Evolutionary conservation across 2,329 filamentous ascomycete genomes (phyloP), one percentile per base, ranked within the genome.

Genomic region (Ophiostoma triangulosporum): DNA sequence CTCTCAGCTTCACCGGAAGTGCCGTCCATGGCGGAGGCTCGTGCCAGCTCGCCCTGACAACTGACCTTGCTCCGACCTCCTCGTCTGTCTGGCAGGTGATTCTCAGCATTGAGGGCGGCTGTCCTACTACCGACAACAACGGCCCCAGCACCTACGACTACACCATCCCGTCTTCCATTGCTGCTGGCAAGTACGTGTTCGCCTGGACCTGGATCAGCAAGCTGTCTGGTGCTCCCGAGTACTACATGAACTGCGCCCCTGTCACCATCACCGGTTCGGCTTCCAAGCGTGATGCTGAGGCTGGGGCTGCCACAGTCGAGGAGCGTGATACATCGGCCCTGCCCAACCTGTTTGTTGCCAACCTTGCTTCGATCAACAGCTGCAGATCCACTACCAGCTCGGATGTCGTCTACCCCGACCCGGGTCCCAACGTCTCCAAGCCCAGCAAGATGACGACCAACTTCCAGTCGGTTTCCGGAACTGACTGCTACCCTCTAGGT

Each of bases 181-280:
- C 58, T 8, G 56, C 57, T 15, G 64, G 63, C 60, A 63, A 57
- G 69, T 78, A 76, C 29, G 66, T 82, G 0, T 69, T 84, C 11
- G 73, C 75, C 2, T 83, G 81, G 80, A 78, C 74, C 5, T 78
- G 76, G 76, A 77, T 79, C 64, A 80, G 80, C 65, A 72, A 73
- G 58, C 64, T 79, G 15, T 56, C 57, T 1, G 79, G 80, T 6
- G 80, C 81, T 58, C 71, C 79, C 17, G 80, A 84, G 62, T 78
- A 81, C 71, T 85, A 85, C 68, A 82, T 83, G 77, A 81, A 81
- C 64, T 84, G 81, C 58, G 79, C 80, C 0, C 73, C 74, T 12
- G 73, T 83, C 17, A 70, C 71, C 17, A 75, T 83, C 54, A 62
- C 62, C 0, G 62, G 60, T 15, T 61, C 62, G 20, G 14, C 36